These are phyloP conservation scores for Geotrichum siamense DNA, from an alignment of 1,139 yeast species.

Conservation along the genomic window DNA sequence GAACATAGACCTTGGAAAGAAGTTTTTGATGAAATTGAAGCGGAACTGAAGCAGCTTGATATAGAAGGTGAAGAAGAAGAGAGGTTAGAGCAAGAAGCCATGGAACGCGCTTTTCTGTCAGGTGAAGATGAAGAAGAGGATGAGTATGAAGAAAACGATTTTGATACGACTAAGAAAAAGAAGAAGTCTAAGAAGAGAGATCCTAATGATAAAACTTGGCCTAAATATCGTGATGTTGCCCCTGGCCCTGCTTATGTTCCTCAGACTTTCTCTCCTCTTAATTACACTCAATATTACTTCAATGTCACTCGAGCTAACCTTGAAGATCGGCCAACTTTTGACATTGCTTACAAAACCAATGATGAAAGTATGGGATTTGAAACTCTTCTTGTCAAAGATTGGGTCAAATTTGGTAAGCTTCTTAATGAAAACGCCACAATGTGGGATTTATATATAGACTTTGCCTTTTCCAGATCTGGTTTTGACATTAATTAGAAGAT, in stretches of 20 bases:
- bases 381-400: slow-evolving; percentile 30
- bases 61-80: slow-evolving; percentile 24
- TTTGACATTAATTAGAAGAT: too few species aligned
- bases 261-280: slow-evolving; percentile 64
- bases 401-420: slow-evolving; percentile 50
- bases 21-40: slow-evolving; percentile 46
- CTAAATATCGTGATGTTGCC: slow-evolving; percentile 45
- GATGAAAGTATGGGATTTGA: slow-evolving; percentile 40
- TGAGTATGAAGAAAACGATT: slow-evolving; percentile 18
- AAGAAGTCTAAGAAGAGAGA: slow-evolving; percentile 17
- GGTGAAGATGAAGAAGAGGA: slow-evolving; percentile 13
- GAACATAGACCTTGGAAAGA: slow-evolving; percentile 41
- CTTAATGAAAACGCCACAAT: slow-evolving; percentile 25
- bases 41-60: slow-evolving; percentile 25
- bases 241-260: slow-evolving; percentile 71
- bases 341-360: slow-evolving; percentile 64
- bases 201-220: slow-evolving; percentile 53
- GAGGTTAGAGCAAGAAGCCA: background rate
- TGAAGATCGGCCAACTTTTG: slow-evolving; percentile 43
- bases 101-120: slow-evolving; percentile 18
- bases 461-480: slow-evolving; percentile 6
- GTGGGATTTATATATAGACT: slow-evolving; percentile 3
- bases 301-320: slow-evolving; percentile 49
- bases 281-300: slow-evolving; percentile 64
- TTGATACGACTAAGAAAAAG: slow-evolving; percentile 24